Conservation (phyloP, 179 eudicot species). For the Dionaea muscipula region DNA sequence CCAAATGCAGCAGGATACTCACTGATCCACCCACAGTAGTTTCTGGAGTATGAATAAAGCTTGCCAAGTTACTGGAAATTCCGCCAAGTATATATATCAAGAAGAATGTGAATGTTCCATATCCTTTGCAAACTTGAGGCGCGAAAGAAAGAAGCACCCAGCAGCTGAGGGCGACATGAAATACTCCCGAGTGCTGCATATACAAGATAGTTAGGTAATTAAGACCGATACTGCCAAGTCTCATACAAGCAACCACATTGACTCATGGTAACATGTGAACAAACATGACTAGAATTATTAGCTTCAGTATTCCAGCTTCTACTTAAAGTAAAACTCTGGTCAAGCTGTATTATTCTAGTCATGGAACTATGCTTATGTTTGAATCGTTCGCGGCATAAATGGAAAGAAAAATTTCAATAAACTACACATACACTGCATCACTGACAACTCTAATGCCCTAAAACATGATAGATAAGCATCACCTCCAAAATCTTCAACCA, state of each 20-base stretch:
- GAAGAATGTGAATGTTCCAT: slow-evolving; percentile 69
- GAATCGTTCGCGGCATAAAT: too few species aligned
- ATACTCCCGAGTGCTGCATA: slow-evolving; percentile 60
- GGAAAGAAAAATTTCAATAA: too few species aligned
- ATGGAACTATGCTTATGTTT: too few species aligned
- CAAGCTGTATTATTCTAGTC: too few species aligned
- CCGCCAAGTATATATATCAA: slow-evolving; percentile 71
- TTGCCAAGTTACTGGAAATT: slow-evolving; percentile 58
- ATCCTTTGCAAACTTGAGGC: slow-evolving; percentile 50
- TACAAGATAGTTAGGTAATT: not conserved
- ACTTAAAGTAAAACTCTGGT: too few species aligned
- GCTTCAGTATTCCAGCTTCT: too few species aligned
- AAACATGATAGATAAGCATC: too few species aligned
- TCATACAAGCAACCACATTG: not conserved
- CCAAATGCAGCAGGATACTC: slow-evolving; percentile 10
- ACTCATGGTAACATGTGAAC: too few species aligned
- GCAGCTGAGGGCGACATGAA: slow-evolving; percentile 52
- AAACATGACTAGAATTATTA: too few species aligned
- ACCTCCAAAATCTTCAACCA: too few species aligned
- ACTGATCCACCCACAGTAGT: slow-evolving; percentile 87
- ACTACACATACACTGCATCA: too few species aligned
- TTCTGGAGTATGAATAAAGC: slow-evolving; percentile 74
- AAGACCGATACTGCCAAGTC: not conserved
- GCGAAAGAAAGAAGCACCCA: slow-evolving; percentile 68
- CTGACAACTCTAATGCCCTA: too few species aligned